Conservation (phyloP, 352 stramenopile genomes). For the Phytophthora quininea region DNA sequence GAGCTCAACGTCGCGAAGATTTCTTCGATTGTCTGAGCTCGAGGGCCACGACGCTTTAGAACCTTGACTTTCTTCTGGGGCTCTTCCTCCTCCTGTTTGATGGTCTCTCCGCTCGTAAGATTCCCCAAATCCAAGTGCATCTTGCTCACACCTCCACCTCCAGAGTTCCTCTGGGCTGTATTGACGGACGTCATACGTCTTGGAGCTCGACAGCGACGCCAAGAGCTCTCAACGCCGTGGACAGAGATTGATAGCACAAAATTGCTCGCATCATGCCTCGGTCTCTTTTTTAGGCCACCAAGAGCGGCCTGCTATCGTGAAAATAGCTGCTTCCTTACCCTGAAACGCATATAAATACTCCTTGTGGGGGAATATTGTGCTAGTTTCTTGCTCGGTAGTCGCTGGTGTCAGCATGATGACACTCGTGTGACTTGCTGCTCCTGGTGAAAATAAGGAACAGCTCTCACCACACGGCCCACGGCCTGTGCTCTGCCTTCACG, state of each 20-base stretch:
- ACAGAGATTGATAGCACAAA: slow-evolving; percentile 6
- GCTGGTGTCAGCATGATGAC: slow-evolving; percentile 46
- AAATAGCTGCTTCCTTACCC: slow-evolving; percentile 8
- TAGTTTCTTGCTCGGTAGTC: neutral
- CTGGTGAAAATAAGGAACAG: slow-evolving; percentile 53
- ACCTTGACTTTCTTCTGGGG: slow-evolving; percentile 54
- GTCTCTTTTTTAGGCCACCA: slow-evolving; percentile 26
- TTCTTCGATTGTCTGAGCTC: slow-evolving; percentile 77
- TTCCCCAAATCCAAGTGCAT: slow-evolving; percentile 41
- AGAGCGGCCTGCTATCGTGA: slow-evolving; percentile 2
- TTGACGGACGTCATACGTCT: too few species aligned
- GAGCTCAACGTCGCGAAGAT: slow-evolving; percentile 81
- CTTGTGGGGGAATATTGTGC: neutral
- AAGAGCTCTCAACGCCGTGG: slow-evolving; percentile 1
- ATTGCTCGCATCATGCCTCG: slow-evolving; percentile 15
- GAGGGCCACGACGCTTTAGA: slow-evolving; percentile 63
- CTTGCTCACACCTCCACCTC: too few species aligned
- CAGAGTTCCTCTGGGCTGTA: too few species aligned
- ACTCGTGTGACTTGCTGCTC: slow-evolving; percentile 51
- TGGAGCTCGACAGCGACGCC: too few species aligned
- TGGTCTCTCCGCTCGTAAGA: slow-evolving; percentile 14
- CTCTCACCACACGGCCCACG: slow-evolving; percentile 69
- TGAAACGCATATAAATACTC: slow-evolving; percentile 16
- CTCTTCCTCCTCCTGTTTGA: slow-evolving; percentile 14
- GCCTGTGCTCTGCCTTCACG: slow-evolving; percentile 69